phyloP scores from a whole-genome alignment of 805 yeast genomes.

The Diddensiella santjacobensis region DNA sequence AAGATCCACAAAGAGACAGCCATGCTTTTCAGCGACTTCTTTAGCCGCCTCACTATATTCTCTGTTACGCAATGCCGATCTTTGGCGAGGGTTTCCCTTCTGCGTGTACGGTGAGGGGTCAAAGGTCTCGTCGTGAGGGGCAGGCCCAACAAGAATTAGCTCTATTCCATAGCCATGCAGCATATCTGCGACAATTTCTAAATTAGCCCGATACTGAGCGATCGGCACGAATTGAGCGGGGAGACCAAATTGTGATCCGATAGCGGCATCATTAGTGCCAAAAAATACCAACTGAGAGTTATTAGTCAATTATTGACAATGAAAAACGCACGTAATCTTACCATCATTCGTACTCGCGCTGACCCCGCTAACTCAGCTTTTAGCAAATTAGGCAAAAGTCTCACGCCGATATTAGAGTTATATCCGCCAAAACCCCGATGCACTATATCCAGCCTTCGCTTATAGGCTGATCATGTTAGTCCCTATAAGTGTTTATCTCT shows the following conservation, averaged over 20 bases:
- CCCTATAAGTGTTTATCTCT: background rate
- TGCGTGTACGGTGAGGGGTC: background rate
- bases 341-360: constrained; percentile 39
- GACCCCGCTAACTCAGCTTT: constrained; percentile 42
- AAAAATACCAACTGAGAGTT: constrained; percentile 50
- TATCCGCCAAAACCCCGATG: constrained; percentile 79
- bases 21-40: constrained; percentile 42
- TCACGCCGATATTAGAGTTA: constrained; percentile 56
- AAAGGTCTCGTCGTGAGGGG: constrained; percentile 37
- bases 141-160: constrained; percentile 64
- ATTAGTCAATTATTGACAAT: background rate
- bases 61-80: constrained; percentile 29
- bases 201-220: constrained; percentile 47
- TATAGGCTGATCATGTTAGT: constrained; percentile 30
- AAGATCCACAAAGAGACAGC: constrained; percentile 57
- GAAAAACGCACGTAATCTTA: constrained; percentile 37
- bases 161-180: constrained; percentile 44
- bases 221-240: constrained; percentile 48
- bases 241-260: constrained; percentile 29
- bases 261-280: constrained; percentile 75
- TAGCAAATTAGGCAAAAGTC: constrained; percentile 48
- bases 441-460: constrained; percentile 61
- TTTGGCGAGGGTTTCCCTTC: background rate
- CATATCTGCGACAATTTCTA: constrained; percentile 40
- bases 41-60: constrained; percentile 50